phyloP scores from a whole-genome alignment of 495 filamentous ascomycete genomes.

The Penicillium subrubescens region DNA sequence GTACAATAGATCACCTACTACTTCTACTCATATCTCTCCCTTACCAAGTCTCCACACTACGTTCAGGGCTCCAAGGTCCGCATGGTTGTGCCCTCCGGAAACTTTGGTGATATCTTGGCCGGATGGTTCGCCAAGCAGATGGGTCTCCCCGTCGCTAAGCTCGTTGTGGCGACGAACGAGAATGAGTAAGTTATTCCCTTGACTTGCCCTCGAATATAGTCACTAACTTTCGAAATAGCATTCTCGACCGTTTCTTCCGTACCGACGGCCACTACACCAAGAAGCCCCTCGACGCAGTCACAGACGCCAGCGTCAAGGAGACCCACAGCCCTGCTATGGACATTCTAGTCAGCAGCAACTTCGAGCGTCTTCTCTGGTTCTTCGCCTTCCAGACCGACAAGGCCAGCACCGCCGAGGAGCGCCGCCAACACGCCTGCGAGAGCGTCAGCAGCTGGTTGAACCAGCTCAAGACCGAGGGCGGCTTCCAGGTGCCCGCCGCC shows the following conservation, averaged over 20 bases:
- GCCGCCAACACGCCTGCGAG: constrained; percentile 46
- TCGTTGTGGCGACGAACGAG: constrained; percentile 88
- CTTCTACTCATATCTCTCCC: constrained; percentile 84
- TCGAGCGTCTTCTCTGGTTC: constrained; percentile 96
- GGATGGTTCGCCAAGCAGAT: constrained; percentile 90
- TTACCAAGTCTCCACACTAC: constrained; percentile 54
- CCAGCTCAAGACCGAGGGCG: constrained; percentile 73
- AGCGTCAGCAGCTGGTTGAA: constrained; percentile 73
- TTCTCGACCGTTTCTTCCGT: constrained; percentile 78
- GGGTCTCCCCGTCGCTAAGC: constrained; percentile 82
- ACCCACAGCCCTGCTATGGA: constrained; percentile 95
- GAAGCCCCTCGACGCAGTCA: constrained; percentile 34
- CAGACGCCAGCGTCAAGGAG: constrained; percentile 56
- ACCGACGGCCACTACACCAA: constrained; percentile 81
- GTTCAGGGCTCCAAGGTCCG: constrained; percentile 63
- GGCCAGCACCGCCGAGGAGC: constrained; percentile 29
- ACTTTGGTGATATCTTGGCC: constrained; percentile 95
- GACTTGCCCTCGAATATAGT: background rate
- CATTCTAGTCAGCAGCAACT: constrained; percentile 92
- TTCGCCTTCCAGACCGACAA: constrained; percentile 66
- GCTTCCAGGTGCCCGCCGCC: constrained; percentile 72
- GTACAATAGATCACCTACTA: constrained; percentile 68
- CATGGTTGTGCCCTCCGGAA: constrained; percentile 86
- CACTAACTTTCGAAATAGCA: constrained; percentile 31
- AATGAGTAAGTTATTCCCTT: constrained; percentile 58